These are phyloP conservation scores for Vitis hybrid DNA, from an alignment of 177 flowering plant genomes.

Conservation along the genomic window DNA sequence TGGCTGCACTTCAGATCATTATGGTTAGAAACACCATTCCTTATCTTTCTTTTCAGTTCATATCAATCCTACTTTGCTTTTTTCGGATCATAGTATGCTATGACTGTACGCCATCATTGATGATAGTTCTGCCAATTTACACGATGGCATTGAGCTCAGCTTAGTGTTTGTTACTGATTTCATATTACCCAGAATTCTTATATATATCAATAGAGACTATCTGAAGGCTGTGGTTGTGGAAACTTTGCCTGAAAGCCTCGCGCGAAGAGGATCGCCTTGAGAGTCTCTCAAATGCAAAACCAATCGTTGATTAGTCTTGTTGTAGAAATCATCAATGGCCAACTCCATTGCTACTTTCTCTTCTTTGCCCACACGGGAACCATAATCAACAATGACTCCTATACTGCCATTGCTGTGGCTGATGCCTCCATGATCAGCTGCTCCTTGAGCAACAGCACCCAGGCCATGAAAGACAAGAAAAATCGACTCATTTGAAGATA, in stretches of 20 bases:
- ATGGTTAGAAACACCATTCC: no score
- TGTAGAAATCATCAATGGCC: slow-evolving; percentile 18
- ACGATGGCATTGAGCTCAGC: no score
- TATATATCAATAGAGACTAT: no score
- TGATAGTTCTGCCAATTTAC: no score
- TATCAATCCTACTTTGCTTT: no score
- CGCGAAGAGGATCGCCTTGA: slow-evolving; percentile 7
- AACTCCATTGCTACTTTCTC: slow-evolving; percentile 24
- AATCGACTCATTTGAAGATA: neutral
- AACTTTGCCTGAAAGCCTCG: slow-evolving; percentile 19
- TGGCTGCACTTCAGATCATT: slow-evolving; percentile 21
- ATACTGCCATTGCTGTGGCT: neutral
- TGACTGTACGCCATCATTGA: no score
- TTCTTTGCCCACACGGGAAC: slow-evolving; percentile 19
- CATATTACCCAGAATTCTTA: no score
- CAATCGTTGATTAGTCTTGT: neutral
- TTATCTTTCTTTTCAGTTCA: neutral
- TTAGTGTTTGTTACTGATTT: no score
- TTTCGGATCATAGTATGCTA: neutral
- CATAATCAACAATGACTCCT: slow-evolving; percentile 16
- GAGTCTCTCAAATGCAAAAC: slow-evolving; percentile 5
- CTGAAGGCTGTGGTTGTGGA: neutral
- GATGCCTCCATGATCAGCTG: neutral
- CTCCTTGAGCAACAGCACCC: neutral
- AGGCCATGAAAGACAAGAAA: neutral